A percentile compares a stretch with the other conserved stretches of the same genome.
phyloP scores from a whole-genome alignment of 139 green algal genomes.

The Ulvella scutata region DNA sequence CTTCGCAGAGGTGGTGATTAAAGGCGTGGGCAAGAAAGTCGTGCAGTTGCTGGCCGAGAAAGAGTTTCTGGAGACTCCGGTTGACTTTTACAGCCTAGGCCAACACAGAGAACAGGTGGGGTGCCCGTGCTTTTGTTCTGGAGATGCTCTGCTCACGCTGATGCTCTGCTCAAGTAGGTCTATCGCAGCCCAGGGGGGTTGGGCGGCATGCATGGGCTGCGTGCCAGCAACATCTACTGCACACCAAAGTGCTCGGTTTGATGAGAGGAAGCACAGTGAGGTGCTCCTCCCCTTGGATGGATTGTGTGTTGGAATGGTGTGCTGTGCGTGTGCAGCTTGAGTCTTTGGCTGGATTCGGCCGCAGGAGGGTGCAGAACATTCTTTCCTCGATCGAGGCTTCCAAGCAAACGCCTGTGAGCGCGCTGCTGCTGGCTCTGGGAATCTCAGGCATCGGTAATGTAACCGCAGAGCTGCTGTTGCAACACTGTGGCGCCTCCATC shows the following conservation, averaged over 20 bases:
- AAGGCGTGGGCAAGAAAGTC: background rate
- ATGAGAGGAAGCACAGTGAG: no score
- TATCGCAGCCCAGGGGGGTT: no score
- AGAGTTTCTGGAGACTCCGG: background rate
- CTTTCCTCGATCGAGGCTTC: background rate
- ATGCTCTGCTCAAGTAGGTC: no score
- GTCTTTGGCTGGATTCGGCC: constrained; percentile 9
- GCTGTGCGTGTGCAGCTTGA: background rate
- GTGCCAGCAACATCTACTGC: no score
- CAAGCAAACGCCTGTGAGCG: background rate
- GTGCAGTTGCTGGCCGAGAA: background rate
- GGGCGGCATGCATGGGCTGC: no score
- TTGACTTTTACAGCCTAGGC: background rate
- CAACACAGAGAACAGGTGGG: no score
- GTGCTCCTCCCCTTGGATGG: no score
- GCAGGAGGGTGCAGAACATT: background rate
- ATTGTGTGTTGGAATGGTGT: no score
- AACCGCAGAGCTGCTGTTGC: constrained; percentile 4
- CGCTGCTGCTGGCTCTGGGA: constrained; percentile 13
- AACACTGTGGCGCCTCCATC: background rate
- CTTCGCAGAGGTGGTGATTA: constrained; percentile 18
- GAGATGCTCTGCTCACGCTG: no score
- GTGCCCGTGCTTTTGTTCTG: no score
- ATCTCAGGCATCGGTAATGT: constrained; percentile 11
- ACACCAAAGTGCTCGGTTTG: no score